Conservation (phyloP, 495 filamentous ascomycete species). For the Hyaloscypha finlandica region DNA sequence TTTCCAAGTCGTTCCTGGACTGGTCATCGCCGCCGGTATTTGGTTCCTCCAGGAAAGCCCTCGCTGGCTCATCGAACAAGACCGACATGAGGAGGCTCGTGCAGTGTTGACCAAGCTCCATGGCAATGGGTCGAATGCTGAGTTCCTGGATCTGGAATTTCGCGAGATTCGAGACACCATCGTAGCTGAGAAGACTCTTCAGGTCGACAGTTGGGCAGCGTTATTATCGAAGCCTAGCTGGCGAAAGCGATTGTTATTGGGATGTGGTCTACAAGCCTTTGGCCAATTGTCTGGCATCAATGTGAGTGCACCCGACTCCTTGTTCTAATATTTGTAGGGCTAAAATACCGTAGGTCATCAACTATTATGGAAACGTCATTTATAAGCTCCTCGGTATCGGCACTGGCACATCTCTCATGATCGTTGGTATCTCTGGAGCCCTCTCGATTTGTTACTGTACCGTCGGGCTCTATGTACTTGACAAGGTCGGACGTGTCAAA, state of each 20-base stretch:
- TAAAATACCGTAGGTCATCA: constrained; percentile 39
- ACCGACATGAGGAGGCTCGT: constrained; percentile 45
- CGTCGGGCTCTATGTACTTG: constrained; percentile 52
- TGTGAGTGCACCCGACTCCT: not conserved
- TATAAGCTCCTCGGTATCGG: constrained; percentile 50
- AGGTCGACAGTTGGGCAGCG: constrained; percentile 44
- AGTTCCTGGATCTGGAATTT: constrained; percentile 48
- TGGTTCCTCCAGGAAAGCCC: constrained; percentile 58
- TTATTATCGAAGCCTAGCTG: constrained; percentile 47
- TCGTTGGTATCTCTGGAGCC: constrained; percentile 54
- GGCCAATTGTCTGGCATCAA: constrained; percentile 55
- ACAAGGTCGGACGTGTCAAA: constrained; percentile 53
- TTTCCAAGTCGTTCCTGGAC: constrained; percentile 51
- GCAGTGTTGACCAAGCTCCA: constrained; percentile 46
- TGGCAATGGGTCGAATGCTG: constrained; percentile 46
- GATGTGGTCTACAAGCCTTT: constrained; percentile 54
- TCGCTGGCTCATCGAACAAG: constrained; percentile 57
- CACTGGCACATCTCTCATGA: constrained; percentile 49
- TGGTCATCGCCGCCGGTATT: constrained; percentile 50
- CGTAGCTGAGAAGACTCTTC: constrained; percentile 39
- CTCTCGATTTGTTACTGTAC: constrained; percentile 54
- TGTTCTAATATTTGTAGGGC: not conserved
- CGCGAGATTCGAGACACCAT: constrained; percentile 48
- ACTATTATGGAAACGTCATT: constrained; percentile 52
- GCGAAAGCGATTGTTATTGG: constrained; percentile 51